Evolutionary conservation across 441 rosid species (phyloP), one percentile per base, ranked within the genome.

Genomic region (Pelargonium citronellum): DNA sequence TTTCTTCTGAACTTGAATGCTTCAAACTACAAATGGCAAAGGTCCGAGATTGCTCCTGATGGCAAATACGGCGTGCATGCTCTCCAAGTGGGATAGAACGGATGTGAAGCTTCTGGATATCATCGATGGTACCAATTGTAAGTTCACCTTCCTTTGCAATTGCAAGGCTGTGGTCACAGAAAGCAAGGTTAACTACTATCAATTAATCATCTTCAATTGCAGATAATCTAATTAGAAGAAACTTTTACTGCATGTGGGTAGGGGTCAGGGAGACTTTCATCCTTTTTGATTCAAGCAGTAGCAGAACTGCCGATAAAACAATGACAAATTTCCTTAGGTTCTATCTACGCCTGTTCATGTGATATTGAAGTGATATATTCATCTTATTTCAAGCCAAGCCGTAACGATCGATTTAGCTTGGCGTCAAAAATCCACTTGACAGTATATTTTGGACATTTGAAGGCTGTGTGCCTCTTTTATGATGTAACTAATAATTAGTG

Each of bases 121-220:
- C 98, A 86, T 95, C 99, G 67, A 95, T 92, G 71, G 99, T 92
- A 62, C 98, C 99, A 67, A 95, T 95, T 2, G 93, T 88, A 78
- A 95, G 99, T 77, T 92, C 98, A 12, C 98, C 99, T 83, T 92
- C 98, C 77, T 90, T 95, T 13, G 99, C 99, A 79, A 95, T 89
- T 10, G 98, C 99, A 30, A 95, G 89, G 75, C 99, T 95, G 94
- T 79, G 73, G 71, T 71, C 34, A 67, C 71, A 34, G 55, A 34
- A 67, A 69, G 76, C 3, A 57, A 16, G 63, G 24, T 19, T 39
- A 69, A 66, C 69, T 68, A 62, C 61, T 60, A 1, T 39, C 7
- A 71, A 74, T 67, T 65, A 82, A 72, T 71, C 20, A 66, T 47
- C 63, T 68, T 64, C 67, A 66, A 74, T 49, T 47, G 15, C 39